Conservation (phyloP, 164 flowering plant species). For the Kingdonia uniflora region DNA sequence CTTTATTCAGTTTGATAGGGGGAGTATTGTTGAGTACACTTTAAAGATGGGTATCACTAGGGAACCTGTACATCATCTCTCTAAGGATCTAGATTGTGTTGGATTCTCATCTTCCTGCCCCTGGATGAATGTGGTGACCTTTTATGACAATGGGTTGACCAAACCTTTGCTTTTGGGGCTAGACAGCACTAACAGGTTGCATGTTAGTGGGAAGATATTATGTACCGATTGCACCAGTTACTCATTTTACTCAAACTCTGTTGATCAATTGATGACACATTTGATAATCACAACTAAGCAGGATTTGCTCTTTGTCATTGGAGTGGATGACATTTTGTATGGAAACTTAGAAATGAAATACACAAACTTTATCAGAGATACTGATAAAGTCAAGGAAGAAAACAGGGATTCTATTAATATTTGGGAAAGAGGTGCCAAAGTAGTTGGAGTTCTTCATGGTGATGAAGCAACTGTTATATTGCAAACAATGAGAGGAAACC, state of each 20-base stretch:
- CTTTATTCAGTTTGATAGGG: constrained; percentile 67
- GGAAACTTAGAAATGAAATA: constrained; percentile 38
- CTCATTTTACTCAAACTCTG: constrained; percentile 64
- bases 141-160: constrained; percentile 25
- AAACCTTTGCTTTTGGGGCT: constrained; percentile 64
- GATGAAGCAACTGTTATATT: constrained; percentile 80
- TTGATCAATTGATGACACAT: constrained; percentile 52
- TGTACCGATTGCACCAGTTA: constrained; percentile 83
- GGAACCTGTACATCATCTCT: constrained; percentile 6
- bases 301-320: constrained; percentile 64
- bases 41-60: constrained; percentile 36
- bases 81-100: constrained; percentile 20
- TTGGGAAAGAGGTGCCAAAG: constrained; percentile 91
- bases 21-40: constrained; percentile 48
- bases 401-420: constrained; percentile 39
- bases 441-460: constrained; percentile 81
- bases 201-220: constrained; percentile 42
- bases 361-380: constrained; percentile 35
- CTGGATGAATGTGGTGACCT: constrained; percentile 53
- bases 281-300: constrained; percentile 76
- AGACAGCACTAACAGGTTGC: constrained; percentile 59
- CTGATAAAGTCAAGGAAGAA: constrained; percentile 35
- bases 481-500: constrained; percentile 79
- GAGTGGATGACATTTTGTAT: constrained; percentile 39
- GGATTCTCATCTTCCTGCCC: constrained; percentile 64